phyloP scores from a whole-genome alignment of 2,329 filamentous ascomycete genomes.

The Magnaporthiopsis poae region DNA sequence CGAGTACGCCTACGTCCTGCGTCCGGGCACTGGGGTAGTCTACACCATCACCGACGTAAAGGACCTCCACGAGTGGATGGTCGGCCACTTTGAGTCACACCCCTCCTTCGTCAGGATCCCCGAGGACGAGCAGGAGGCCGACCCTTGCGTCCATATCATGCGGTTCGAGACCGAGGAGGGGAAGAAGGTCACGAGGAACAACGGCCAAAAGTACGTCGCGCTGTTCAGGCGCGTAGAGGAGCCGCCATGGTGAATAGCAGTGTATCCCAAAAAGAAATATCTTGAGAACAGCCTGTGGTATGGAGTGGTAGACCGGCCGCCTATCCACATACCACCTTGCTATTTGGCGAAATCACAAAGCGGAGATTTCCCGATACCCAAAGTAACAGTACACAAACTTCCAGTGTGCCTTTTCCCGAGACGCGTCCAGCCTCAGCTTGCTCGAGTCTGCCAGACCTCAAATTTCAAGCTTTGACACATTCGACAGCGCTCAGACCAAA shows the following conservation, averaged over 20 bases:
- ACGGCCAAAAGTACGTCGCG: slow-evolving; percentile 82
- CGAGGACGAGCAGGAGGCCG: slow-evolving; percentile 55
- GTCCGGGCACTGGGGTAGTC: slow-evolving; percentile 65
- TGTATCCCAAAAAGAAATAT: not conserved
- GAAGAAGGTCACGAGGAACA: slow-evolving; percentile 88
- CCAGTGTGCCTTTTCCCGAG: too few species aligned
- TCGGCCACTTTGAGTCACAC: slow-evolving; percentile 69
- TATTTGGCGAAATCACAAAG: too few species aligned
- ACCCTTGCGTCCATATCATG: slow-evolving; percentile 68
- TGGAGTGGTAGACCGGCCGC: not conserved
- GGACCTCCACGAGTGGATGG: slow-evolving; percentile 89
- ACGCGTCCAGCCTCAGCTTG: too few species aligned
- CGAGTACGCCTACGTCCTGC: slow-evolving; percentile 83
- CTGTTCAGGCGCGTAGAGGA: slow-evolving; percentile 74
- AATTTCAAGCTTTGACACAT: slow-evolving; percentile 11
- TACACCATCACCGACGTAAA: slow-evolving; percentile 98
- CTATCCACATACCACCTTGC: too few species aligned
- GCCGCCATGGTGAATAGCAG: slow-evolving; percentile 51
- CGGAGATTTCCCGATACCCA: not conserved
- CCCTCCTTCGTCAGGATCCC: slow-evolving; percentile 68
- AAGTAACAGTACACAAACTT: not conserved
- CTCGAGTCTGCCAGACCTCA: not conserved
- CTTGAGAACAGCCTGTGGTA: not conserved
- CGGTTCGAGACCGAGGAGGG: slow-evolving; percentile 84
- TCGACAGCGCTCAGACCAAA: slow-evolving; percentile 15